phyloP scores from a whole-genome alignment of 1,139 yeast genomes.

The Suhomyces terraborum region DNA sequence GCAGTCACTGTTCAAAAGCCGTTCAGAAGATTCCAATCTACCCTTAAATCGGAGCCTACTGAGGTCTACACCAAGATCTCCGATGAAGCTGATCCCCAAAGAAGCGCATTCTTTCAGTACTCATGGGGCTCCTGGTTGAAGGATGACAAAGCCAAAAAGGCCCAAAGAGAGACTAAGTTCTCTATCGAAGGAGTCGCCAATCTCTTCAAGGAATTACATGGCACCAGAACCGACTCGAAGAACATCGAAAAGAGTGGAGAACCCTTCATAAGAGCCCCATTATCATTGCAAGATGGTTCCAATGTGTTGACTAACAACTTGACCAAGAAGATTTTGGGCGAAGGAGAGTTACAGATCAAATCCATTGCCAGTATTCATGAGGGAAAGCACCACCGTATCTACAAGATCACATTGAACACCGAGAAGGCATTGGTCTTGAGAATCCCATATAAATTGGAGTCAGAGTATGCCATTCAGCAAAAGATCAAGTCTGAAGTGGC shows the following conservation, averaged over 20 bases:
- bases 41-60: conserved; percentile 25
- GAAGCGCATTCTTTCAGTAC: conserved; percentile 79
- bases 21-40: conserved; percentile 17
- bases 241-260: conserved; percentile 29
- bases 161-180: conserved; percentile 77
- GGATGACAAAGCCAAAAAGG: conserved; percentile 72
- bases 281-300: conserved; percentile 42
- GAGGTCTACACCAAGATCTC: conserved; percentile 54
- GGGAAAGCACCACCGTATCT: conserved; percentile 90
- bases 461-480: conserved; percentile 61
- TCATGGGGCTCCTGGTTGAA: conserved; percentile 95
- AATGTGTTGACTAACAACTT: conserved; percentile 50
- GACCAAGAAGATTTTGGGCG: conserved; percentile 42
- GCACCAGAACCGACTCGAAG: conserved; percentile 26
- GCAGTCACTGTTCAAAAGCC: neutral
- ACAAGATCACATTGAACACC: conserved; percentile 65
- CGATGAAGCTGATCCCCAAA: conserved; percentile 66
- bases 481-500: conserved; percentile 91
- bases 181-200: conserved; percentile 73
- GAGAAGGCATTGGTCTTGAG: conserved; percentile 70
- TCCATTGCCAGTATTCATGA: conserved; percentile 86
- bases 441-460: conserved; percentile 77
- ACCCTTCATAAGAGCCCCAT: conserved; percentile 36
- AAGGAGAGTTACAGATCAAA: conserved; percentile 51
- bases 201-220: conserved; percentile 44